Percentiles rank a stretch among this genome's conserved stretches.
These are phyloP conservation scores for Schizochytrium sp. DNA, from an alignment of 108 stramenopile genomes.

Conservation along the genomic window DNA sequence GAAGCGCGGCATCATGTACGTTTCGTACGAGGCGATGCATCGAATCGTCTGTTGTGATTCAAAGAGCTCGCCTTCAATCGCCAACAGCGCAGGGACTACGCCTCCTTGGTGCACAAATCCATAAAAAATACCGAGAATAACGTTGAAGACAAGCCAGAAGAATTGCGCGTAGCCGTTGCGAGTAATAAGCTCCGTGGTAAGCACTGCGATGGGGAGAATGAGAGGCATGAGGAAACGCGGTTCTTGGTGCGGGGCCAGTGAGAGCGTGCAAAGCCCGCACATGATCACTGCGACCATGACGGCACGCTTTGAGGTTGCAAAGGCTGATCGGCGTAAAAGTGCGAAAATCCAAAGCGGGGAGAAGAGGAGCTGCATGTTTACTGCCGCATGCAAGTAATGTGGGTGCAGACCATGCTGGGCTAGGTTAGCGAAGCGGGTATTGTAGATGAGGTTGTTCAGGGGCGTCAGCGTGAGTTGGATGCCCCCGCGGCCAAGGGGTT, in stretches of 20 bases:
- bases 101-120: not conserved
- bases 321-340: not conserved
- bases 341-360: not conserved
- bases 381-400: not conserved
- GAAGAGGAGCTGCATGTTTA: not conserved
- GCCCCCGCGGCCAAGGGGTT: not conserved
- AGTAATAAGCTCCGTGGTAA: not conserved
- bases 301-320: not conserved
- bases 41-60: not conserved
- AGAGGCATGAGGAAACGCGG: not conserved
- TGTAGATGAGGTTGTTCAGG: not conserved
- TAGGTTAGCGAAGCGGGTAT: not conserved
- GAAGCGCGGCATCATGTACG: conserved; percentile 11
- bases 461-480: not conserved
- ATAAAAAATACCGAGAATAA: not conserved
- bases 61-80: not conserved
- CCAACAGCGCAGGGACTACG: not conserved
- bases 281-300: not conserved
- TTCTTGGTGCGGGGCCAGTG: not conserved
- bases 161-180: not conserved
- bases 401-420: not conserved
- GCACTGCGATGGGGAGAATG: not conserved
- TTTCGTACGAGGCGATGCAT: not conserved
- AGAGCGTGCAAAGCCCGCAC: not conserved
- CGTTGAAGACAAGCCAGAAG: not conserved